Evolutionary conservation across 164 flowering plant species (phyloP), one percentile per base, ranked within the genome.

Genomic region (Berberis thunbergii): DNA sequence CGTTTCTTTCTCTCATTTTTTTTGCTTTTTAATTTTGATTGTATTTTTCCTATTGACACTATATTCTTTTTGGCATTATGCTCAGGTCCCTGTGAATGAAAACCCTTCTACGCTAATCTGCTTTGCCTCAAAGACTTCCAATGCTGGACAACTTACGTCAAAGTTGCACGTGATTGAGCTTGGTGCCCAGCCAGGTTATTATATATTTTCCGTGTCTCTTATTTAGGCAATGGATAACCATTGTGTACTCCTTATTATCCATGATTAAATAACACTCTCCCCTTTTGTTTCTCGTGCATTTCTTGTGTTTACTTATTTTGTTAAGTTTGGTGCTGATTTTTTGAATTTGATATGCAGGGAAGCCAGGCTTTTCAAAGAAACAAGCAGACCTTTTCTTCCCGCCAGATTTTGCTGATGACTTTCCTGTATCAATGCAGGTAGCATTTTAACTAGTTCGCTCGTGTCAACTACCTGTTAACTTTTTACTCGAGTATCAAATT

Each of bases 351-450:
- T 61, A 26, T 13, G 65, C 88, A 95, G 99, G 99, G 7, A 95
- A 88, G 64, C 92, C 94, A 43, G 78, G 89, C 54, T 95, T 91
- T 74, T 70, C 96, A 46, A 95, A 95, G 83, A 95, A 85, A 67
- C 97, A 95, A 65, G 97, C 99, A 64, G 99, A 95, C 76, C 92
- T 95, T 45, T 95, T 95, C 80, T 95, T 95, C 67, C 99, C 99
- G 46, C 99, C 97, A n/a, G 99, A 95, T 77, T 95, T 95, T 85
- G 94, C 88, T 41, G 99, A 95, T 73, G 99, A 95, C 64, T 95
- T 95, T 63, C 99, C 99, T 7, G 99, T 95, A 40, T 82, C 99
- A 44, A 95, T 95, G 99, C 99, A 95, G 99, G 99, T 91, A 70
- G 6, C 4, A 42, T 9, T 43, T 63, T 50, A 43, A 9, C 13